A percentile compares a stretch with the other conserved stretches of the same genome.
These are phyloP conservation scores for Aspergillus fructus DNA, from an alignment of 2,329 filamentous ascomycete genomes.

Conservation along the genomic window DNA sequence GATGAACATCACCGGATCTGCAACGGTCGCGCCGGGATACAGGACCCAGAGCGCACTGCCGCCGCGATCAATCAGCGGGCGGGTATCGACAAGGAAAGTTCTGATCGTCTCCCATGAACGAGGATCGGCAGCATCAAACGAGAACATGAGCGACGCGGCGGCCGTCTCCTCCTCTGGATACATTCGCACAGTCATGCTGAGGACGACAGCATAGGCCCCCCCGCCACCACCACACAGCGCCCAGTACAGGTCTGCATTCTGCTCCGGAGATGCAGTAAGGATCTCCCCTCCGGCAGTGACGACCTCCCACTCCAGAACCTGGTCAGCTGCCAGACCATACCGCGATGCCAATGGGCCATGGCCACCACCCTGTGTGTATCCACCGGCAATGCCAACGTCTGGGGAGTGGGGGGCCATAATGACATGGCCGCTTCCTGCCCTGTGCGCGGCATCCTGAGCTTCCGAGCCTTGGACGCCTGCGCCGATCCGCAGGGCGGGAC, in stretches of 20 bases:
- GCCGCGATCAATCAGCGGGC: too few species aligned
- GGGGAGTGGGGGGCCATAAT: conserved; percentile 21
- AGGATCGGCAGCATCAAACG: conserved; percentile 42
- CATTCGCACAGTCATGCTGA: conserved; percentile 55
- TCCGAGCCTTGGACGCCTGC: conserved; percentile 55
- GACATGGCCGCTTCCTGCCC: conserved; percentile 28
- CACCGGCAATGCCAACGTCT: conserved; percentile 59
- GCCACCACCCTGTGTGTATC: conserved; percentile 62
- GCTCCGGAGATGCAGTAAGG: conserved; percentile 14
- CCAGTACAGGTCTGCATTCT: conserved; percentile 28
- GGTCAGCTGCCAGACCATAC: conserved; percentile 58
- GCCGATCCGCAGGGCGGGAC: conserved; percentile 54
- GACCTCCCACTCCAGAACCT: conserved; percentile 51
- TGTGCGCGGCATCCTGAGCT: conserved; percentile 48
- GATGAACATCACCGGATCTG: too few species aligned
- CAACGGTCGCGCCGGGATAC: too few species aligned
- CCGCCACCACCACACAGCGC: conserved; percentile 21
- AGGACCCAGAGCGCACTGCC: too few species aligned
- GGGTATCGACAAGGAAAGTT: too few species aligned
- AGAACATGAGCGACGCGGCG: conserved; percentile 40
- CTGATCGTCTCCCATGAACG: too few species aligned
- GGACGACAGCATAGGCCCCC: conserved; percentile 42
- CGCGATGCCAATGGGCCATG: conserved; percentile 54
- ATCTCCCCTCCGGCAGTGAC: conserved; percentile 40
- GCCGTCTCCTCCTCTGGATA: conserved; percentile 40